Conservation (phyloP, 176 grass and related monocot species). For the Carex parvula region DNA sequence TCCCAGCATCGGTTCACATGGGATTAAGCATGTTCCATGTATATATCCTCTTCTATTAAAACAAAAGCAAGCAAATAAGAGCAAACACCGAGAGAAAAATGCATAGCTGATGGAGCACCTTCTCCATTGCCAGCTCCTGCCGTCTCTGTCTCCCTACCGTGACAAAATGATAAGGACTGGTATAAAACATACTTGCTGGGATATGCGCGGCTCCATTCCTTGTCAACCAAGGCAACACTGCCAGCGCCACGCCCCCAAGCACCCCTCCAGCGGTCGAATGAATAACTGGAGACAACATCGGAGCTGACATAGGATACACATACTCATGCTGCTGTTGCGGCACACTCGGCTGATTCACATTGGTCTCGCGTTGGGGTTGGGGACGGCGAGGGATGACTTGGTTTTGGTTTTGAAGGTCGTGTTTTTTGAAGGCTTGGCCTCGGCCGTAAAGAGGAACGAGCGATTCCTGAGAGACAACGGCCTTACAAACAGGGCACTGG, state of each 20-base stretch:
- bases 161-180: conserved; percentile 34
- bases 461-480: conserved; percentile 33
- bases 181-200: conserved; percentile 28
- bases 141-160: conserved; percentile 40
- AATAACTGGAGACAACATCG: conserved; percentile 23
- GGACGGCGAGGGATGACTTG: conserved; percentile 44
- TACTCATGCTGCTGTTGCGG: conserved; percentile 13
- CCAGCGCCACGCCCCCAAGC: conserved; percentile 47
- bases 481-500: conserved; percentile 88
- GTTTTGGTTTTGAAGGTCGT: conserved; percentile 3
- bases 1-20: not conserved
- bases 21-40: not conserved
- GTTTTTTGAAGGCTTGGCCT: conserved; percentile 35
- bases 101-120: conserved; percentile 69
- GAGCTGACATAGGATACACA: not conserved
- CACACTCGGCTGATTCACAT: not conserved
- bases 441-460: conserved; percentile 91
- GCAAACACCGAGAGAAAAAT: conserved; percentile 64
- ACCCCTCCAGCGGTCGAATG: conserved; percentile 48
- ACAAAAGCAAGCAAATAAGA: conserved; percentile 64
- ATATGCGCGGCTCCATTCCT: conserved; percentile 28
- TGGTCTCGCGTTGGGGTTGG: conserved; percentile 18
- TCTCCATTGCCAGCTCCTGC: conserved; percentile 57
- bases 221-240: conserved; percentile 46
- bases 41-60: conserved; percentile 30